Evolutionary conservation across 768 basidiomycete genomes (phyloP), one percentile per base, ranked within the genome.

Genomic region (Clitopilus hobsonii): DNA sequence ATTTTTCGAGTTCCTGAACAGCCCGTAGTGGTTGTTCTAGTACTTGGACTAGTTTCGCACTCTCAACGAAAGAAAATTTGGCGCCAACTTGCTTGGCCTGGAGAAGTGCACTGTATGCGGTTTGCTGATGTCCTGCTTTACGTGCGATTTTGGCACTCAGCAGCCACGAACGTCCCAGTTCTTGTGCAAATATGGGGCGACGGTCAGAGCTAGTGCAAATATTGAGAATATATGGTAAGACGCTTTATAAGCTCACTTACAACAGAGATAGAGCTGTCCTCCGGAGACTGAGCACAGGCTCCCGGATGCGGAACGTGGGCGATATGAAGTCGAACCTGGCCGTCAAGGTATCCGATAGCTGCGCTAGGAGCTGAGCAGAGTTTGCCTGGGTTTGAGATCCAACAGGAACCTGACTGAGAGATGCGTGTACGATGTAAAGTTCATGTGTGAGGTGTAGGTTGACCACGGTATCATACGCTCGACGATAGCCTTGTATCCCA

Each of bases 111-210:
- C 91, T 97, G 67, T 98, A 99, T 1, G 97, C 94, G 0, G 96
- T 98, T 72, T 98, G 96, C 77, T 84, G 87, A 66, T 98, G 94
- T 0, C 92, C 89, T 2, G 94, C 91, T 66, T 98, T 99, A 28
- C 97, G 78, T 28, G 97, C 97, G 54, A 94, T 94, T 67, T 95
- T 98, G n/a, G 95, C 89, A 56, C 89, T 98, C 24, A 83, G 77
- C 11, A 98, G 79, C 97, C 97, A 99, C 0, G 92, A 86, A 48
- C 81, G 79, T 2, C 93, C 89, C 30, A 95, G 85, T 60, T 89
- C 86, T 13, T 71, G 71, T 28, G 67, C 74, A n/a, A 82, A 68
- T 36, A 68, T 69, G 13, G 71, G 63, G 47, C 72, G 71, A 24
- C 72, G 66, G 36, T 67, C 67, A 25, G 71, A 65, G 18, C 71